Evolutionary conservation across 371 early-diverging fungal genomes (phyloP).

Genomic region (Capillidium heterosporum): DNA sequence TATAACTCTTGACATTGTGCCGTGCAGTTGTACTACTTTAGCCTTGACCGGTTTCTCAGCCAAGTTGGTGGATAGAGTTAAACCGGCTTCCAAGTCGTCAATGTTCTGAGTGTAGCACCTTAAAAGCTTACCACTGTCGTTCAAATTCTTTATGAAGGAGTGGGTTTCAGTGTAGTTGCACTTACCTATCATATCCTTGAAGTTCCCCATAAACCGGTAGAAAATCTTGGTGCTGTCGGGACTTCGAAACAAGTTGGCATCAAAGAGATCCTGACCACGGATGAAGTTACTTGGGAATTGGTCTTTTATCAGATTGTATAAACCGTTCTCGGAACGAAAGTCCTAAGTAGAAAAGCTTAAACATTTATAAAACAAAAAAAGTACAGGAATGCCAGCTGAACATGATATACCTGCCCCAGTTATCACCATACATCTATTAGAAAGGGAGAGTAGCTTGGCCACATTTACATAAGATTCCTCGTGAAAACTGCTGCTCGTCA

Average conservation of each 20-base stretch:
- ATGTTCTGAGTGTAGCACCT: slow-evolving; percentile 97
- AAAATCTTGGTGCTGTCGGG: slow-evolving; percentile 60
- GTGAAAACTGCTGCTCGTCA: not conserved
- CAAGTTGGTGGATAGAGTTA: slow-evolving; percentile 22
- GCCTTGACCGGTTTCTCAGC: slow-evolving; percentile 13
- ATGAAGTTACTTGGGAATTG: slow-evolving; percentile 51
- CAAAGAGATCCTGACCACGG: slow-evolving; percentile 89
- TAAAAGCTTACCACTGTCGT: slow-evolving; percentile 46
- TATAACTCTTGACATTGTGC: slow-evolving; percentile 61
- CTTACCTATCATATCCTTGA: slow-evolving; percentile 48
- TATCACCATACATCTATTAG: slow-evolving; percentile 59
- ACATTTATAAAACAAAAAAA: slow-evolving; percentile 7
- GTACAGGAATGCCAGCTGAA: slow-evolving; percentile 74
- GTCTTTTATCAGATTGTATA: slow-evolving; percentile 66
- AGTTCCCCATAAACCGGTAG: slow-evolving; percentile 85
- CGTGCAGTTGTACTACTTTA: slow-evolving; percentile 80
- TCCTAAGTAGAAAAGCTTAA: slow-evolving; percentile 26
- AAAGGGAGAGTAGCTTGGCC: not conserved
- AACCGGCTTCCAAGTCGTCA: slow-evolving; percentile 76
- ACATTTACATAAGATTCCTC: slow-evolving; percentile 1
- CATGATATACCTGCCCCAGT: slow-evolving; percentile 90
- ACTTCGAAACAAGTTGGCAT: slow-evolving; percentile 71
- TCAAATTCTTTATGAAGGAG: slow-evolving; percentile 56
- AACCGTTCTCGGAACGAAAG: slow-evolving; percentile 61
- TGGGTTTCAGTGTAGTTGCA: slow-evolving; percentile 80